Percentiles rank a stretch among this genome's conserved stretches.
Evolutionary conservation across 352 stramenopile species (phyloP).

Genomic region (Pythium aphanidermatum): DNA sequence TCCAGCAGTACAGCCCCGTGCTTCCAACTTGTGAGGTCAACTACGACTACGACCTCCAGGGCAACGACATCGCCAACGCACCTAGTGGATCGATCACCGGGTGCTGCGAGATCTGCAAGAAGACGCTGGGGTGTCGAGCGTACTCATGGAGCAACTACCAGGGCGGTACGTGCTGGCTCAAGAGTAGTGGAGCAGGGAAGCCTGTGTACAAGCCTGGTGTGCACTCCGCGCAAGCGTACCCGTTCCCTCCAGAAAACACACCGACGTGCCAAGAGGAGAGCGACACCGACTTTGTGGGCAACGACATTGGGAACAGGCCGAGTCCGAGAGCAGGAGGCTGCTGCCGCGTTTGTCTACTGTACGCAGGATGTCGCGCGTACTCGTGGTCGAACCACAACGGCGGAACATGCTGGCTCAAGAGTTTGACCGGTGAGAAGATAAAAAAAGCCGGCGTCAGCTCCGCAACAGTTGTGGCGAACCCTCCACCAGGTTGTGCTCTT

Average conservation of each 20-base stretch:
- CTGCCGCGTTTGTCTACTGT: constrained; percentile 11
- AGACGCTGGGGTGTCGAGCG: constrained; percentile 28
- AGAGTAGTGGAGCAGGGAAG: constrained; percentile 7
- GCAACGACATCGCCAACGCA: constrained; percentile 5
- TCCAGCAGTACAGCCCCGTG: not conserved
- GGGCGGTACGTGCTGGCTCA: constrained; percentile 38
- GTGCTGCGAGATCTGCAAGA: constrained; percentile 31
- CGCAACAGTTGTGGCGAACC: constrained; percentile 19
- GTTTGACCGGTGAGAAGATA: no score
- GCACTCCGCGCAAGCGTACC: constrained; percentile 7
- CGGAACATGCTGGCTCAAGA: constrained; percentile 16
- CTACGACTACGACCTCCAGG: constrained; percentile 5
- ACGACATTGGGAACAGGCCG: constrained; percentile 12
- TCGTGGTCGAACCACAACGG: constrained; percentile 14
- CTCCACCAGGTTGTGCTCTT: not conserved
- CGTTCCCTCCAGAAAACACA: not conserved
- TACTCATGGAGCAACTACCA: constrained; percentile 53
- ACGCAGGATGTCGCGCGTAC: constrained; percentile 9
- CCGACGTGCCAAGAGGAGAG: constrained; percentile 6
- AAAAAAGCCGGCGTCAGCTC: constrained; percentile 49
- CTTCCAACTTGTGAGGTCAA: not conserved
- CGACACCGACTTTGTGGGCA: constrained; percentile 16
- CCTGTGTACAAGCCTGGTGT: constrained; percentile 6
- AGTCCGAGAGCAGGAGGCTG: constrained; percentile 7
- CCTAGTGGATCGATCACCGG: not conserved